phyloP scores from a whole-genome alignment of 495 filamentous ascomycete species.

The Aspergillus haitiensis region DNA sequence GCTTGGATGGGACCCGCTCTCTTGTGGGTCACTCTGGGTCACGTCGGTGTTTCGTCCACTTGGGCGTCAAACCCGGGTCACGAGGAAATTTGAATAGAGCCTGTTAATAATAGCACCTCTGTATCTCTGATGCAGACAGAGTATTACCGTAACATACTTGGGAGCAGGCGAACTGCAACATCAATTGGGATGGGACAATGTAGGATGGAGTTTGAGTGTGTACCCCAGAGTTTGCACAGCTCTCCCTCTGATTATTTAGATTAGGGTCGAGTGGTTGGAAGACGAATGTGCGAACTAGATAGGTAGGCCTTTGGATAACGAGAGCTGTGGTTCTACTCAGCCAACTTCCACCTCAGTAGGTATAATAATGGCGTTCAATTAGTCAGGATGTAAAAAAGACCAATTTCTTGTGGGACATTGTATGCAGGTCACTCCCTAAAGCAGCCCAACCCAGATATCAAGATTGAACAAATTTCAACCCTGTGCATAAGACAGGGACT shows the following conservation, averaged over 20 bases:
- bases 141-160: background rate
- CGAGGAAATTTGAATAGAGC: background rate
- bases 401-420: slow-evolving; percentile 4
- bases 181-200: too few species aligned
- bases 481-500: background rate
- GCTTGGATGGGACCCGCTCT: background rate
- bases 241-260: too few species aligned
- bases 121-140: background rate
- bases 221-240: too few species aligned
- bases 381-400: slow-evolving; percentile 1
- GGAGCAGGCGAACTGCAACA: too few species aligned
- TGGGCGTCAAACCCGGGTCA: background rate
- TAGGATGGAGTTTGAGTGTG: too few species aligned
- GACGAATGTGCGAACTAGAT: too few species aligned
- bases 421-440: slow-evolving; percentile 15
- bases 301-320: background rate
- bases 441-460: slow-evolving; percentile 12
- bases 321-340: background rate
- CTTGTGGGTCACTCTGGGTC: background rate
- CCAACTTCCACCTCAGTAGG: background rate
- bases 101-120: background rate
- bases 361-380: background rate
- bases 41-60: background rate
- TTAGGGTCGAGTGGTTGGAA: too few species aligned
- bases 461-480: slow-evolving; percentile 5